Evolutionary conservation across 805 yeast genomes (phyloP), one percentile per base, ranked within the genome.

Genomic region (Cyberlindnera maritima): DNA sequence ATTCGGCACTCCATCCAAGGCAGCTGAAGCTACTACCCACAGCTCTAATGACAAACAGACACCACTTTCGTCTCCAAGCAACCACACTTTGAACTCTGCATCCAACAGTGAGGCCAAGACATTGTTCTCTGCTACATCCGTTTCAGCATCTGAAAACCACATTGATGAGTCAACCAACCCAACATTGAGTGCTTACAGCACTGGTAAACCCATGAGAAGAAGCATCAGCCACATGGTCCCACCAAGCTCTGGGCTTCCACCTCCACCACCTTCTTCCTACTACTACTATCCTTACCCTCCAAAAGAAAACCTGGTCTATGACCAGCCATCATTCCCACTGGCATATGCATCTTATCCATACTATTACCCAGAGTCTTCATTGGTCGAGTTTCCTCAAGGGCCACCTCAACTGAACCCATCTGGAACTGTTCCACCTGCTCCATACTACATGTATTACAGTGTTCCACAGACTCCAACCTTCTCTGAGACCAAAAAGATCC

Each of bases 271-370:
- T 21, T 56, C 64, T 9, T 51, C 63, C 21, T 63, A 58, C 37
- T 63, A 54, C 45, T 67, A 62, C 47, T 62, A 62, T 40, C 56
- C 65, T 28, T 57, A 60, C 39, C 66, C 66, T 25, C 65, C 63
- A 40, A 63, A 63, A 35, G 49, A 44, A 6, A 20, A 13, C 38
- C 33, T 45, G 38, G 58, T 63, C 3, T 61, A 58, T 42, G 69
- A 63, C 20, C 59, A 55, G 31, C 31, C 31, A 9, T 43, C 53
- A 34, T 59, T 50, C 41, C 52, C 44, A 28, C 29, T 56, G 42
- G 43, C 59, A 19, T 58, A 59, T 33, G 53, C 54, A 19, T 47
- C 57, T 11, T 55, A 54, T 28, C 62, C 63, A 39, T 58, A 53
- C 40, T 58, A 47, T 40, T 55, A 56, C 46, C 55, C 58, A 17